Percentiles rank a stretch among this genome's conserved stretches.
phyloP scores from a whole-genome alignment of 805 yeast species.

The Teunomyces funiuensis region DNA sequence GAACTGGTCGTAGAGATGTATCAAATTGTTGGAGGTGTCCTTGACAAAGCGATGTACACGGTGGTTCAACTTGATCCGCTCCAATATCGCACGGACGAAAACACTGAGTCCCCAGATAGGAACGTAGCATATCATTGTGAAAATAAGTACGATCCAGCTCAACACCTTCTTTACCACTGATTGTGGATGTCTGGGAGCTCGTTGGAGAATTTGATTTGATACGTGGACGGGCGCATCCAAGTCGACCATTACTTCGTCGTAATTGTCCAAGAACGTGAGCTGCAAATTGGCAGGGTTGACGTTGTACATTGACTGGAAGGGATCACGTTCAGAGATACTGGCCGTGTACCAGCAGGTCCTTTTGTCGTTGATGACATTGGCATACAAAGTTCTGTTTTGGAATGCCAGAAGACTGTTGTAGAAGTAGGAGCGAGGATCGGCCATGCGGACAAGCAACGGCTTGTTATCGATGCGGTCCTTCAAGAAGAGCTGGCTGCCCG shows the following conservation, averaged over 20 bases:
- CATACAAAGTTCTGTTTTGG: conserved; percentile 57
- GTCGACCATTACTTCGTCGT: conserved; percentile 59
- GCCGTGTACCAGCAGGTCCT: conserved; percentile 85
- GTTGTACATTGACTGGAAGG: conserved; percentile 53
- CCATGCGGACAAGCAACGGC: conserved; percentile 68
- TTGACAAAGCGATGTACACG: conserved; percentile 29
- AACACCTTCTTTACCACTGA: conserved; percentile 13
- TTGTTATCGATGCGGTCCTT: conserved; percentile 34
- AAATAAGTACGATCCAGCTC: conserved; percentile 49
- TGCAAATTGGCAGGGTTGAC: conserved; percentile 36
- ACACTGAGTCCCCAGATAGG: conserved; percentile 69
- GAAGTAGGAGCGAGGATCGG: conserved; percentile 60
- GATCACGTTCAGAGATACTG: conserved; percentile 63
- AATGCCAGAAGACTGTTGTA: conserved; percentile 55
- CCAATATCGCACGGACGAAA: conserved; percentile 40
- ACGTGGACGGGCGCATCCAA: conserved; percentile 42
- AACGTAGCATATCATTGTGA: conserved; percentile 49
- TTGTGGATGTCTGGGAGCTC: not conserved
- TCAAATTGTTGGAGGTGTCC: conserved; percentile 26
- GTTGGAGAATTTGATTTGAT: not conserved
- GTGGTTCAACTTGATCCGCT: conserved; percentile 30
- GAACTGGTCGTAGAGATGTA: conserved; percentile 26
- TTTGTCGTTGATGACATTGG: conserved; percentile 77
- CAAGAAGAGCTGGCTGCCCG: conserved; percentile 75
- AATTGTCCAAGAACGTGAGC: conserved; percentile 48